Conservation (phyloP, 2,329 filamentous ascomycete species). For the Pestalotiopsis sp. region DNA sequence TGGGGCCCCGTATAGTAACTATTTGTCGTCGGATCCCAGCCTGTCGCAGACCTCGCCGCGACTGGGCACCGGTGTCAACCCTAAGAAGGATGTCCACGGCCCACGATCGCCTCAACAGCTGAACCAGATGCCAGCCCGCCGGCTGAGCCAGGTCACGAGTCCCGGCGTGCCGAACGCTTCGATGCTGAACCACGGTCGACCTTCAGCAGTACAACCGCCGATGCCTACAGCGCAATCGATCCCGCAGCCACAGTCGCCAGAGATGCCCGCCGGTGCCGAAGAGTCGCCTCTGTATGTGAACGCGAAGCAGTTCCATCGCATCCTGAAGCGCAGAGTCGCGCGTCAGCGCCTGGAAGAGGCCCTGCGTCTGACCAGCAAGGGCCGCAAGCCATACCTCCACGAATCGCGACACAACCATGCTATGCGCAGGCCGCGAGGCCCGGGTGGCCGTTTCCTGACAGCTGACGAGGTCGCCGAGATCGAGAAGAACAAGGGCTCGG, state of each 20-base stretch:
- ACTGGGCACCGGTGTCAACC: constrained; percentile 62
- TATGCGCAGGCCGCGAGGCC: constrained; percentile 91
- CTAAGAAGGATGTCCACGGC: constrained; percentile 72
- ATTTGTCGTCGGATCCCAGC: constrained; percentile 71
- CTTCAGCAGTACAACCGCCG: constrained; percentile 59
- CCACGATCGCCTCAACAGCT: constrained; percentile 79
- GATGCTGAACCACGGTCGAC: constrained; percentile 70
- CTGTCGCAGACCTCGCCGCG: constrained; percentile 75
- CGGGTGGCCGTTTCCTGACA: constrained; percentile 92
- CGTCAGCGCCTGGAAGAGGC: constrained; percentile 93
- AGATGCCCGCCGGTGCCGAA: constrained; percentile 74
- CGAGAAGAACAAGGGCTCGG: constrained; percentile 64
- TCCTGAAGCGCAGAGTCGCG: constrained; percentile 90
- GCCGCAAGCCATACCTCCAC: constrained; percentile 94
- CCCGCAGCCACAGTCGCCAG: constrained; percentile 74
- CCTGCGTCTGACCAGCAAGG: constrained; percentile 88
- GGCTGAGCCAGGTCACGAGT: constrained; percentile 78
- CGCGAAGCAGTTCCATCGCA: constrained; percentile 97
- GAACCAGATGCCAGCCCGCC: constrained; percentile 64
- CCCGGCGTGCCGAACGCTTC: constrained; percentile 74
- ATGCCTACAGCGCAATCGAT: constrained; percentile 66
- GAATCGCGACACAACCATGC: constrained; percentile 98
- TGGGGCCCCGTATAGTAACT: constrained; percentile 66
- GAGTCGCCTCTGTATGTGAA: constrained; percentile 98
- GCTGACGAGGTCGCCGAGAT: constrained; percentile 93